Base-by-base conservation (phyloP, 495 filamentous ascomycete genomes). In the Tuber brumale region DNA sequence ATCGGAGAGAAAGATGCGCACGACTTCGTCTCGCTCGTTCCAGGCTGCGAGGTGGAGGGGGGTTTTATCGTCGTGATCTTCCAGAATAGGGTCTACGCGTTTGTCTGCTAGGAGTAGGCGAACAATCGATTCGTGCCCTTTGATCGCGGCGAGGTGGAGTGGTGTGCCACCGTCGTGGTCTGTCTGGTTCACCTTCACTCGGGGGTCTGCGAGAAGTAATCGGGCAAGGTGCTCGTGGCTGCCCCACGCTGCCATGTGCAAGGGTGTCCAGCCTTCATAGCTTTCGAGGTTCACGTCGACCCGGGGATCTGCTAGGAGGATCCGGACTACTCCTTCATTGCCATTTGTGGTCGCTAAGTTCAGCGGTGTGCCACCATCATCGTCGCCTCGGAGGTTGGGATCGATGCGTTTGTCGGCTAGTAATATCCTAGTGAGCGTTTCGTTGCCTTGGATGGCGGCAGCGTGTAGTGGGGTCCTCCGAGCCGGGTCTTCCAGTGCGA, bases 371-470 rank as follows among this genome's bases (percentile, higher is more conserved):
- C 57, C 27, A 19, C 57, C 57, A n/a, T 66, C 27, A 35, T 66
- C 27, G 57, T 66, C 27, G 14, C 57, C 27, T 35, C 14, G 57
- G 57, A 18, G 57, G 27, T 66, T 66, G 2, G 57, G 57, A 14
- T 66, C 57, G 27, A 66, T 66, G 12, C 57, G 57, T 35, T 66
- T 66, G 57, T 66, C 57, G 4, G 57, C 27, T 14, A 76, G 46
- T 42, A 76, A 46, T 37, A 44, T 35, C 48, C 70, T 37, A 37
- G 75, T 37, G 39, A 69, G 42, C 27, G 18, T 9, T n/a, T 37
- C 37, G 14, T 76, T 76, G 9, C 75, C 75, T 16, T 51, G 37
- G 70, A 76, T 57, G 37, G 70, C 75, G 14, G 70, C 75, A 2
- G 39, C 46, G 19, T 66, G 70, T 41, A 76, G 70, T 23, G 70